Evolutionary conservation across 371 early-diverging fungal species (phyloP), one percentile per base, ranked within the genome.

Genomic region (Mortierella sp.): DNA sequence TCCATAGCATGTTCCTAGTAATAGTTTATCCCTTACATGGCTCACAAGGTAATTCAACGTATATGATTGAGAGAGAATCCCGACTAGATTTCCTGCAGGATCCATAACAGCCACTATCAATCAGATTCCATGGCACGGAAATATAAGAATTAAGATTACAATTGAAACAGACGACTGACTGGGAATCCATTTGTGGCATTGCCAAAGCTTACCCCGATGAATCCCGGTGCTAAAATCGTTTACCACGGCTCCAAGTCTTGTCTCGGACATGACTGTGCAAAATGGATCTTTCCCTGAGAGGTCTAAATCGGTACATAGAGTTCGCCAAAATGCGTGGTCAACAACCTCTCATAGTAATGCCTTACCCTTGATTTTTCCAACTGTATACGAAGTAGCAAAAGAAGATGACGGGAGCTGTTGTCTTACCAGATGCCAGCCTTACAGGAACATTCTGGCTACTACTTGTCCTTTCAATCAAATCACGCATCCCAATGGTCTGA

Each of bases 221-320:
- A 91, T 90, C 7, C 94, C 94, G 73, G 89, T 86, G 8, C 90
- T 90, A 79, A 96, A 94, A 34, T 94, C 89, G 56, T 89, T 90
- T 6, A 91, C 89, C 7, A 91, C 89, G 40, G 93, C 92, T 43
- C 90, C 79, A 5, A 96, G 82, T 0, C 93, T 89, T 15, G 95
- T 91, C 68, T 95, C 94, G 23, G 90, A 89, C 42, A 91, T 70
- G 15, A 95, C 92, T 29, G 93, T 90, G 73, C 94, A 95, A 72
- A 95, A 96, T 9, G 96, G 96, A 67, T 96, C 93, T 61, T 89
- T 89, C 37, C 89, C 88, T 17, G 95, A 95, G 37, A 94, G 75
- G 77, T 96, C 96, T 83, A 56, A 5, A 34, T 13, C 40, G 1
- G 19, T 43, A n/a, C n/a, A n/a, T n/a, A n/a, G n/a, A n/a, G n/a